A percentile compares a stretch with the other conserved stretches of the same genome.
Evolutionary conservation across 1,284 basidiomycete genomes (phyloP).

Genomic region (Fomitopsis pinicola): DNA sequence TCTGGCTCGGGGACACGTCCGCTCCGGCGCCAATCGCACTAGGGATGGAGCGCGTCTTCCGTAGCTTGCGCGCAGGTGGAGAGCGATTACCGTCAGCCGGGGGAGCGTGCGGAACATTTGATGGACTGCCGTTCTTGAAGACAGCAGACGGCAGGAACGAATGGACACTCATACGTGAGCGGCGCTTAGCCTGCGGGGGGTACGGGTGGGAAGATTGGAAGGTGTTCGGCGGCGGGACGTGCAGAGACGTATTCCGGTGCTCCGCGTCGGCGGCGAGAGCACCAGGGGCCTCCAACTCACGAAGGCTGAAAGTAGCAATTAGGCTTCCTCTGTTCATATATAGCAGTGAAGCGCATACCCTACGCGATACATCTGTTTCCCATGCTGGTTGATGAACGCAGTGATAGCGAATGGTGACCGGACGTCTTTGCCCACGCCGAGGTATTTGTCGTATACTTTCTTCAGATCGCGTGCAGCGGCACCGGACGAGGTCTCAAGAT

Average conservation of each 20-base stretch:
- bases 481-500: slow-evolving; percentile 74
- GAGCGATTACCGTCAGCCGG: slow-evolving; percentile 24
- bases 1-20: slow-evolving; percentile 15
- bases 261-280: slow-evolving; percentile 39
- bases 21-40: slow-evolving; percentile 27
- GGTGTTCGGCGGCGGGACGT: slow-evolving; percentile 8
- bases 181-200: slow-evolving; percentile 35
- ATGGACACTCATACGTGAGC: slow-evolving; percentile 66
- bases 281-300: slow-evolving; percentile 35
- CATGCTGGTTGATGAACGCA: slow-evolving; percentile 73
- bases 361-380: slow-evolving; percentile 68
- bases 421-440: slow-evolving; percentile 60
- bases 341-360: slow-evolving; percentile 46
- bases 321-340: background rate
- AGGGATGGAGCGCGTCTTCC: slow-evolving; percentile 70
- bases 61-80: slow-evolving; percentile 43
- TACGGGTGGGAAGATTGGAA: slow-evolving; percentile 13
- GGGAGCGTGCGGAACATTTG: slow-evolving; percentile 19
- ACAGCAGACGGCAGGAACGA: slow-evolving; percentile 51
- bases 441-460: slow-evolving; percentile 60
- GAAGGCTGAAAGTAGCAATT: slow-evolving; percentile 36
- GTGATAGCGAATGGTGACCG: slow-evolving; percentile 78
- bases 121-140: slow-evolving; percentile 38
- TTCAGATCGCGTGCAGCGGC: slow-evolving; percentile 71
- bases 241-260: slow-evolving; percentile 20